phyloP scores from a whole-genome alignment of 768 basidiomycete species.

The Inosperma sp. region DNA sequence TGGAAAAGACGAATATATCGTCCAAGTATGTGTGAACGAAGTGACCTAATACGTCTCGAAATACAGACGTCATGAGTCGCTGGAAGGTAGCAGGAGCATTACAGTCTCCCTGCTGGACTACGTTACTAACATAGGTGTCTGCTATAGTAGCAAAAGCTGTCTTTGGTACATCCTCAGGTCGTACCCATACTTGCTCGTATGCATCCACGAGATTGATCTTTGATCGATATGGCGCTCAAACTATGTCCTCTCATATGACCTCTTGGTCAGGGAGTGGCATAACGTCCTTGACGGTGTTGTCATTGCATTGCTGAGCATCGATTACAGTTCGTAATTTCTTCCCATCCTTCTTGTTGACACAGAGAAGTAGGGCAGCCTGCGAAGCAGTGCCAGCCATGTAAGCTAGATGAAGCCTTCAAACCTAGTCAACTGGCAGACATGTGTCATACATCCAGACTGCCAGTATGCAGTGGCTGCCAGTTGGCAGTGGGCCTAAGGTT shows the following conservation, averaged over 20 bases:
- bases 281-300: no score
- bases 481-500: no score
- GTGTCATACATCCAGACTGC: no score
- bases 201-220: constrained; percentile 41
- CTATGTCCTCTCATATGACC: no score
- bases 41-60: constrained; percentile 32
- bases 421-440: no score
- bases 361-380: constrained; percentile 27
- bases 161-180: constrained; percentile 25
- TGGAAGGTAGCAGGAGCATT: constrained; percentile 47
- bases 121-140: constrained; percentile 35
- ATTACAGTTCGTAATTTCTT: no score
- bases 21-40: constrained; percentile 44
- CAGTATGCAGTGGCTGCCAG: no score
- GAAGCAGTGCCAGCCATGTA: constrained; percentile 21
- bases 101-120: constrained; percentile 43
- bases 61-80: constrained; percentile 37
- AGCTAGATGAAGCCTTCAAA: no score
- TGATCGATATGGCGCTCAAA: no score
- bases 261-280: no score
- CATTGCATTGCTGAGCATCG: no score
- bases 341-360: no score
- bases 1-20: constrained; percentile 39
- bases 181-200: constrained; percentile 40
- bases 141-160: constrained; percentile 33